Evolutionary conservation across 352 stramenopile species (phyloP), one percentile per base, ranked within the genome.

Genomic region (Globisporangium lucens): DNA sequence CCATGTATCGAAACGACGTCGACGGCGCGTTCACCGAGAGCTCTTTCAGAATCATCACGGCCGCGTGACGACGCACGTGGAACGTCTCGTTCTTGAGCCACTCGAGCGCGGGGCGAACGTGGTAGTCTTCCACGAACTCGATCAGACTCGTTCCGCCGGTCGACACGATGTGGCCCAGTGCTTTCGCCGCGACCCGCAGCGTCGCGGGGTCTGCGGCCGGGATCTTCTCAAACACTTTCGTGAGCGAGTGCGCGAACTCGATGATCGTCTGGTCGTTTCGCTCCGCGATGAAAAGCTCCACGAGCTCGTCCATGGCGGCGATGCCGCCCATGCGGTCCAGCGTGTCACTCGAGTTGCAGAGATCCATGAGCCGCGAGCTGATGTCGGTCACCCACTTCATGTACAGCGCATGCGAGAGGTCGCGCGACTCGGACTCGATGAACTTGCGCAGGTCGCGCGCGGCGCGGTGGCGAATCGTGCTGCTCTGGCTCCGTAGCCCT

Each of bases 1-100:
- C 89, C 81, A 96, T 92, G 77, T 96, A 91, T 33, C 89, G 75
- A 65, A 94, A 96, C 20, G 85, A 82, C 52, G 87, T 96, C 9
- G 89, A 94, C 33, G 89, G 89, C 56, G 89, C 86, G 59, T 96
- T 96, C 65, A 89, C 90, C 10, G 87, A 87, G 41, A 96, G 75
- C 58, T 96, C 89, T 66, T 94, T 94, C 35, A 96, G 55, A 53
- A 96, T 95, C 77, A 96, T 79, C n/a, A 95, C 87, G 2, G 85
- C 89, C 8, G 89, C 89, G 56, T 96, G 89, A 47, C 89, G 74
- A 12, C 89, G 87, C 35, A 96, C 84, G 57, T 96, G 89, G 75
- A 95, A 96, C 9, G 83, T 96, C 69, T 96, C 89, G 71, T 93
- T 96, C 70, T 94, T 89, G 55, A 96, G 85, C 89, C 89, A 96